Evolutionary conservation across 2,329 filamentous ascomycete species (phyloP).

Genomic region (Colletotrichum cordylinicola): DNA sequence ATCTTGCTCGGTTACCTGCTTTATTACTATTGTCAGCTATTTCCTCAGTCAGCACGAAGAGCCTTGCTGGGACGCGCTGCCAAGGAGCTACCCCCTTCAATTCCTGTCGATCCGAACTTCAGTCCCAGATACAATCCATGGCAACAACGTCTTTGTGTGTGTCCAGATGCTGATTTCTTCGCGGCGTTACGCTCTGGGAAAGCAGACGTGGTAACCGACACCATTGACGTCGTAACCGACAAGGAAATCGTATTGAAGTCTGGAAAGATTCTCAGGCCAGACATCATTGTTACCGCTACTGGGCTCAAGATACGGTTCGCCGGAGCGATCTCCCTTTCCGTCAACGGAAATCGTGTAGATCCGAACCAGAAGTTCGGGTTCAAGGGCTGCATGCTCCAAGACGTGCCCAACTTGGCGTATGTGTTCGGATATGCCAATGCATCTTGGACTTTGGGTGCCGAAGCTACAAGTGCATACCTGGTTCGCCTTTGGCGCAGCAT

Average conservation of each 20-base stretch:
- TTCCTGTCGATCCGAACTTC: constrained; percentile 60
- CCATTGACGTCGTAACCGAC: constrained; percentile 50
- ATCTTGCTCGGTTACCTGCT: constrained; percentile 39
- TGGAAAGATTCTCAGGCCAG: constrained; percentile 54
- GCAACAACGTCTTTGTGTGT: constrained; percentile 73
- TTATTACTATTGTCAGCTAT: constrained; percentile 24
- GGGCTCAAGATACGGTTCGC: constrained; percentile 63
- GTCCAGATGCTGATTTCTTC: constrained; percentile 52
- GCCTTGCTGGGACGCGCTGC: constrained; percentile 44
- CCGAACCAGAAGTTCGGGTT: constrained; percentile 56
- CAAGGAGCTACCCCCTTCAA: constrained; percentile 51
- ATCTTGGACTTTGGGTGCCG: constrained; percentile 67
- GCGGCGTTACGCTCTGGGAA: constrained; percentile 41
- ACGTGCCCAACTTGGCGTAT: constrained; percentile 64
- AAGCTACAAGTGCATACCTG: constrained; percentile 55
- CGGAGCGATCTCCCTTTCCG: constrained; percentile 53
- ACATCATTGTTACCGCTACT: constrained; percentile 71
- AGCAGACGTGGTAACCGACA: constrained; percentile 47
- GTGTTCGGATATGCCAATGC: constrained; percentile 66
- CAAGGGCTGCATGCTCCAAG: constrained; percentile 67
- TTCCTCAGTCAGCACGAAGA: background rate
- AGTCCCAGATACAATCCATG: constrained; percentile 62
- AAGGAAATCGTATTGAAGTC: constrained; percentile 48
- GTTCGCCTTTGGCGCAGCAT: constrained; percentile 57
- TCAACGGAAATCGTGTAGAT: constrained; percentile 55